Evolutionary conservation across 495 filamentous ascomycete genomes (phyloP).

Genomic region (Annulohypoxylon maeteangense): DNA sequence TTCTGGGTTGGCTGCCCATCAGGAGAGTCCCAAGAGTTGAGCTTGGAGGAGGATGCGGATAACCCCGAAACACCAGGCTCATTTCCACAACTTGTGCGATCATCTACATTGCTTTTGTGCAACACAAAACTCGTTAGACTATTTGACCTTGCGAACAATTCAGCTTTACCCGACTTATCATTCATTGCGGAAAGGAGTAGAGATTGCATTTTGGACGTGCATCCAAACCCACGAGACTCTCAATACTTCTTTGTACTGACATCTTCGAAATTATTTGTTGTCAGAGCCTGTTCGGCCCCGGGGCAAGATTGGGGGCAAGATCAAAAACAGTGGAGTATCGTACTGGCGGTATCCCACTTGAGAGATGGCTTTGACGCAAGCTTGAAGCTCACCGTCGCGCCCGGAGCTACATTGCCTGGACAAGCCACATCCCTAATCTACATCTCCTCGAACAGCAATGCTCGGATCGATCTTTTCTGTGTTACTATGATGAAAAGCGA

Average conservation of each 20-base stretch:
- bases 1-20: slow-evolving; percentile 41
- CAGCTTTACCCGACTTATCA: slow-evolving; percentile 34
- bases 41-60: slow-evolving; percentile 33
- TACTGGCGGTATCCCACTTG: slow-evolving; percentile 42
- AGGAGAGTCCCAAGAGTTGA: slow-evolving; percentile 27
- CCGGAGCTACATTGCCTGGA: slow-evolving; percentile 20
- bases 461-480: slow-evolving; percentile 48
- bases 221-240: slow-evolving; percentile 34
- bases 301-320: slow-evolving; percentile 32
- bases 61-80: slow-evolving; percentile 22
- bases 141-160: slow-evolving; percentile 40
- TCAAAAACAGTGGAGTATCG: slow-evolving; percentile 38
- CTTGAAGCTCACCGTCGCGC: slow-evolving; percentile 36
- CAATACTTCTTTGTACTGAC: slow-evolving; percentile 46
- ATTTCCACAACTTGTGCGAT: slow-evolving; percentile 38
- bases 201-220: slow-evolving; percentile 45
- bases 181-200: slow-evolving; percentile 25
- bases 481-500: slow-evolving; percentile 43
- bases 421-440: slow-evolving; percentile 39
- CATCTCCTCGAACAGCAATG: slow-evolving; percentile 36
- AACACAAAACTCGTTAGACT: slow-evolving; percentile 36
- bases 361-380: slow-evolving; percentile 38
- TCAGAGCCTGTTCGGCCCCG: slow-evolving; percentile 31
- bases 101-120: slow-evolving; percentile 43
- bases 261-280: slow-evolving; percentile 42